Evolutionary conservation across 2,329 filamentous ascomycete species (phyloP).

Genomic region (Didymella arachidicola): DNA sequence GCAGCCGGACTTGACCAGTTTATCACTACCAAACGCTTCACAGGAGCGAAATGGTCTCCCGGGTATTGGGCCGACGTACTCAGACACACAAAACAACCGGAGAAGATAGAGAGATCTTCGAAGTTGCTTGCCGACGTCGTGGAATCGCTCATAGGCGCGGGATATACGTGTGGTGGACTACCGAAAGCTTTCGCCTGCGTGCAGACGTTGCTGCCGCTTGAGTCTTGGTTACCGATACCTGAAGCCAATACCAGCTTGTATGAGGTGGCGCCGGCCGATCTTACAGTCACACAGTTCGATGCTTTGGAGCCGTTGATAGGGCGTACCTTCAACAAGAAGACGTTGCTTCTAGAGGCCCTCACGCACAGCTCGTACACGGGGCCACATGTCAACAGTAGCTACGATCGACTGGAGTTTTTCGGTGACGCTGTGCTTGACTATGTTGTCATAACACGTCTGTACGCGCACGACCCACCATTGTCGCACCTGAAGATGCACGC

Average conservation of each 20-base stretch:
- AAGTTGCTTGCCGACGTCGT: constrained; percentile 89
- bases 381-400: constrained; percentile 57
- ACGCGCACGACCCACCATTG: constrained; percentile 57
- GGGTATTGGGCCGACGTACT: constrained; percentile 62
- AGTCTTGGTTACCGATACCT: constrained; percentile 52
- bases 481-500: constrained; percentile 73
- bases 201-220: constrained; percentile 67
- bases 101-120: constrained; percentile 64
- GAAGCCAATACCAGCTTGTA: constrained; percentile 39
- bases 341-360: constrained; percentile 77
- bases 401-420: constrained; percentile 85
- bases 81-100: constrained; percentile 7
- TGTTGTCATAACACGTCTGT: constrained; percentile 72
- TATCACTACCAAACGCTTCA: constrained; percentile 74
- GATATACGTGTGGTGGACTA: constrained; percentile 73
- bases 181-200: constrained; percentile 70
- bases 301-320: constrained; percentile 72
- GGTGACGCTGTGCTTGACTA: constrained; percentile 87
- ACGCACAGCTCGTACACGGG: constrained; percentile 73
- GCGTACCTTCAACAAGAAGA: constrained; percentile 72
- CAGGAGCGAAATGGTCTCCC: constrained; percentile 75
- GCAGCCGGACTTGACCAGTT: constrained; percentile 73
- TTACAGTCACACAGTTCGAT: constrained; percentile 24
- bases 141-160: constrained; percentile 82
- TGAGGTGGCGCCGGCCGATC: constrained; percentile 26